Evolutionary conservation across 305 asterid species (phyloP), one percentile per base, ranked within the genome.

Genomic region (Fraxinus platypoda): DNA sequence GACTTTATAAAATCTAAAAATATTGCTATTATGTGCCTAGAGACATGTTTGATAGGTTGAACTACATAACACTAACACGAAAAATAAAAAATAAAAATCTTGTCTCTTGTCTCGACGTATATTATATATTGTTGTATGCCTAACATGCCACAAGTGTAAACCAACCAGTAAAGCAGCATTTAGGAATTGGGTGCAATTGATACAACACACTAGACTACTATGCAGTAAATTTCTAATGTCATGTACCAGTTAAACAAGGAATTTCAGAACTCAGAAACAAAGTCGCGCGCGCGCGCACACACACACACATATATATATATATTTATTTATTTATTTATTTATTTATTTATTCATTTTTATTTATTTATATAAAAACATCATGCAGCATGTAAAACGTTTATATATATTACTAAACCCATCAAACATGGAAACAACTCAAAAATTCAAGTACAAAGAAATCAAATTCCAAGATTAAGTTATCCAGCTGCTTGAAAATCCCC

Each of bases 401-500:
- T 23, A 62, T 83, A 81, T 88, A 78, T 80, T 75, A 81, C 66
- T 82, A 72, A 76, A 80, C 46, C 57, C 62, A 76, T 78, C 30
- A 84, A 70, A 84, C 89, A 80, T 77, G 62, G 70, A 37, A 74
- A 23, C 8, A 25, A 77, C 33, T 26, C 28, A 26, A 28, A 12
- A 35, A 66, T 34, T 34, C 37, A 28, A 59, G 84, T 71, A 73
- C 38, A 78, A 81, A 46, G 35, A 78, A 54, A 54, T 71, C 78
- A 37, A 77, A 74, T 8, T 73, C 1, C 15, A 80, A 23, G 28
- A 25, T 52, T 26, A 33, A 71, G 81, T 87, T 82, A 93, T 25
- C 92, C 92, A 81, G 98, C 98, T 72, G 95, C 96, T 90, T 94
- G 98, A 88, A 96, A 96, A 89, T 96, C 99, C 31, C 98, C 97